Evolutionary conservation across 768 basidiomycete genomes (phyloP).

Genomic region (Lactifluus rugatus): DNA sequence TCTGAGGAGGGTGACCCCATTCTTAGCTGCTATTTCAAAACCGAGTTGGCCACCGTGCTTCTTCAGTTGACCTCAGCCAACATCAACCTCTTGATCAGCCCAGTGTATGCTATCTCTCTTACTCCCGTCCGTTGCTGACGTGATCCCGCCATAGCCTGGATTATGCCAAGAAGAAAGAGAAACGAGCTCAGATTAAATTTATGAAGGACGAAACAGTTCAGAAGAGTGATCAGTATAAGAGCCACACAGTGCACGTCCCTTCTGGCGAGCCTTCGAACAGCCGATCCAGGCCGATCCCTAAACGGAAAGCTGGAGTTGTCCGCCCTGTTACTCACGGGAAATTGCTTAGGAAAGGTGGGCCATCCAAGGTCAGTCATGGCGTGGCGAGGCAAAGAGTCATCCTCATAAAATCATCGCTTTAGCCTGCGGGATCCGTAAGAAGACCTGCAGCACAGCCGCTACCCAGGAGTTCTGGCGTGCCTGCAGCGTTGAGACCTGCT

Average conservation of each 20-base stretch:
- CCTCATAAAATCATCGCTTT: conserved; percentile 2
- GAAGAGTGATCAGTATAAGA: conserved; percentile 85
- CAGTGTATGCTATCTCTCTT: conserved; percentile 48
- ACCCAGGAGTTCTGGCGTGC: conserved; percentile 44
- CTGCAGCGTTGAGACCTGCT: conserved; percentile 28
- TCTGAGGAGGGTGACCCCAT: conserved; percentile 94
- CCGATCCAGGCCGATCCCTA: conserved; percentile 73
- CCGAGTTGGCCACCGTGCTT: conserved; percentile 78
- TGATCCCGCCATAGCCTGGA: conserved; percentile 48
- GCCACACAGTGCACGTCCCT: conserved; percentile 77
- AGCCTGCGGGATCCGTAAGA: conserved; percentile 26
- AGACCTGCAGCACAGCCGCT: conserved; percentile 57
- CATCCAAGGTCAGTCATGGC: conserved; percentile 33
- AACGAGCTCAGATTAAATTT: conserved; percentile 78
- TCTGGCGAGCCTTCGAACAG: conserved; percentile 83
- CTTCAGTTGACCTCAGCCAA: conserved; percentile 71
- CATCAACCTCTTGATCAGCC: conserved; percentile 61
- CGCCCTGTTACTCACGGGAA: conserved; percentile 82
- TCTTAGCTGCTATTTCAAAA: conserved; percentile 90
- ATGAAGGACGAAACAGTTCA: conserved; percentile 79
- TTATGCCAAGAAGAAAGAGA: conserved; percentile 96
- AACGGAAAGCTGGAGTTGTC: conserved; percentile 78
- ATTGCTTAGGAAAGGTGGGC: conserved; percentile 67
- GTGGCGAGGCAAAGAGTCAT: background rate
- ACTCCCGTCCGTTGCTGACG: background rate